Evolutionary conservation across 2,329 filamentous ascomycete genomes (phyloP).

Genomic region (Alternaria novae-zelandiae): DNA sequence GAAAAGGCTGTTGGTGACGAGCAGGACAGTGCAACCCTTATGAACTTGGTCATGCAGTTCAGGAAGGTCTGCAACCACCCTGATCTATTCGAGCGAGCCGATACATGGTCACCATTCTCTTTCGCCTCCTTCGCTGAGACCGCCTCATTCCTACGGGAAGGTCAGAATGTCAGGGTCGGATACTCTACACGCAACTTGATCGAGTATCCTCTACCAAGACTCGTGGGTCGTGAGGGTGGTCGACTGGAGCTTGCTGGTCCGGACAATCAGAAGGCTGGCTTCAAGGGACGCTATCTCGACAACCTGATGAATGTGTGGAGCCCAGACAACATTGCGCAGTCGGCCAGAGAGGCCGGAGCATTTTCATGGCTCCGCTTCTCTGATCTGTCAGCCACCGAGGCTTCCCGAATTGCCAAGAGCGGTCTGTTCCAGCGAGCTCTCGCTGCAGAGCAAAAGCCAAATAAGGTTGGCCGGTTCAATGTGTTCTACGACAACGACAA

Average conservation of each 20-base stretch:
- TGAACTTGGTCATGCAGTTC: constrained; percentile 99
- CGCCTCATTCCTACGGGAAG: constrained; percentile 91
- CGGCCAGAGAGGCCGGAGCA: constrained; percentile 64
- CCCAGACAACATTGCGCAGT: constrained; percentile 75
- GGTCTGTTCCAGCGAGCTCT: constrained; percentile 77
- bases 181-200: constrained; percentile 90
- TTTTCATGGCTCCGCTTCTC: constrained; percentile 94
- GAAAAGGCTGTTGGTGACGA: constrained; percentile 97
- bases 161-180: constrained; percentile 75
- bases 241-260: constrained; percentile 75
- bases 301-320: constrained; percentile 92
- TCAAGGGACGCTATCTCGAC: constrained; percentile 75
- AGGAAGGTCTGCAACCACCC: constrained; percentile 99
- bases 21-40: constrained; percentile 90
- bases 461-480: constrained; percentile 70
- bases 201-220: constrained; percentile 79
- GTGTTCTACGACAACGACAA: constrained; percentile 72
- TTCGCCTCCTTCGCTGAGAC: constrained; percentile 92
- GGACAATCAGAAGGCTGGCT: constrained; percentile 78
- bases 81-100: constrained; percentile 93
- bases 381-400: constrained; percentile 76
- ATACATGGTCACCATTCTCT: constrained; percentile 85
- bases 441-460: constrained; percentile 58
- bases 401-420: constrained; percentile 70
- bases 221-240: constrained; percentile 83